phyloP scores from a whole-genome alignment of 1,139 yeast species.

The Pichia sp. region DNA sequence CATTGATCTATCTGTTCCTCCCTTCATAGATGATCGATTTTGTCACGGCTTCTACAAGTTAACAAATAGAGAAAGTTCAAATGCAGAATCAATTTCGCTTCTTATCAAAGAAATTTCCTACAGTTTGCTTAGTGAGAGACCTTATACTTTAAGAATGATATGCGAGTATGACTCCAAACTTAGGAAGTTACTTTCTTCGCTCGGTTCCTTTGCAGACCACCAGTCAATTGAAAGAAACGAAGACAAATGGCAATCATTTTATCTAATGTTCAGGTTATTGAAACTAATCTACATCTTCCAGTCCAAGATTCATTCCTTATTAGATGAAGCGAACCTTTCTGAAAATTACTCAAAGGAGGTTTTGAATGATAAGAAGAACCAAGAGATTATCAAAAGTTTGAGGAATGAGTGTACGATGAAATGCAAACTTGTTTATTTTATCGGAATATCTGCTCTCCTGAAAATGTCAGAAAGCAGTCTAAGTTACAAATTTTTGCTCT shows the following conservation, averaged over 20 bases:
- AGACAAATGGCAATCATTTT: constrained; percentile 10
- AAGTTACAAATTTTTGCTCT: constrained; percentile 11
- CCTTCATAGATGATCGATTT: constrained; percentile 15
- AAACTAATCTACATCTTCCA: not conserved
- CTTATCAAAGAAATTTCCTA: constrained; percentile 5
- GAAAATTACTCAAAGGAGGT: not conserved
- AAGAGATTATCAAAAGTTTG: not conserved
- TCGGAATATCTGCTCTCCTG: constrained; percentile 3
- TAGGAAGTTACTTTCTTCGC: not conserved
- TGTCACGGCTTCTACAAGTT: constrained; percentile 13
- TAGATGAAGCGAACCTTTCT: constrained; percentile 1
- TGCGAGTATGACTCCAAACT: not conserved
- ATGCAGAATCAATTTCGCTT: not conserved
- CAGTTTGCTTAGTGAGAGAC: not conserved
- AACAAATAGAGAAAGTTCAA: not conserved
- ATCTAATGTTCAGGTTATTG: constrained; percentile 10
- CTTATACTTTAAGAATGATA: not conserved
- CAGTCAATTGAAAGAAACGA: constrained; percentile 7
- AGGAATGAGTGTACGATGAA: not conserved
- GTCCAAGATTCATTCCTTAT: not conserved
- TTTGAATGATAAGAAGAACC: not conserved
- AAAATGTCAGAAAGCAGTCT: constrained; percentile 2
- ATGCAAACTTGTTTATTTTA: constrained; percentile 5
- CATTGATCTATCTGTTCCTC: constrained; percentile 1
- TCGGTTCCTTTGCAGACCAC: constrained; percentile 5